Percentiles rank a stretch among this genome's conserved stretches.
Evolutionary conservation across 345 rosid species (phyloP).

Genomic region (Eucalyptus lansdowneana): DNA sequence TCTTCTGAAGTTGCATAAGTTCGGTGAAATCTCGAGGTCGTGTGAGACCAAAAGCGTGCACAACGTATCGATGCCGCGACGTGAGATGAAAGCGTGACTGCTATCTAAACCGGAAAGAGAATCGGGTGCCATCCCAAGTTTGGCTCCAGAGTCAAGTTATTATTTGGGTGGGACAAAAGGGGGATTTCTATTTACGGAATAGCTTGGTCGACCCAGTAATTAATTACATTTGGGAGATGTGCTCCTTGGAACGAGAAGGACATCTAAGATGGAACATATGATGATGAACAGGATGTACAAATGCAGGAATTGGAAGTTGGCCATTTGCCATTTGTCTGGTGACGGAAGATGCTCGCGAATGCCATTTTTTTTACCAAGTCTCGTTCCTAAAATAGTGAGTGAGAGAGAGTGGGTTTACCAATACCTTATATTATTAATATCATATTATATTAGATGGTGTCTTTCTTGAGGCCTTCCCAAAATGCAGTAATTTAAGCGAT

Average conservation of each 20-base stretch:
- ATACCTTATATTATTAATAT: not conserved
- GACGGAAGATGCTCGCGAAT: not conserved
- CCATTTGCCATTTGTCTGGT: not conserved
- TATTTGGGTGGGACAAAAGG: not conserved
- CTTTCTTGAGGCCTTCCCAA: not conserved
- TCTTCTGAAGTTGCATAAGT: not conserved
- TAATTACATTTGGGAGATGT: not conserved
- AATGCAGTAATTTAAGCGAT: not conserved
- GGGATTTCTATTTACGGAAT: not conserved
- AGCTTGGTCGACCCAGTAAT: not conserved
- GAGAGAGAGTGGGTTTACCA: not conserved
- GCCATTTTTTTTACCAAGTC: not conserved
- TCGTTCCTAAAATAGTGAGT: not conserved
- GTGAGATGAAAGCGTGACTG: not conserved
- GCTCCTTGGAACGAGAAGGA: not conserved
- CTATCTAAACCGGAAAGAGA: not conserved
- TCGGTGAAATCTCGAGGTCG: not conserved
- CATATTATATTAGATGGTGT: not conserved
- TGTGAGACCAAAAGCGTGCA: not conserved
- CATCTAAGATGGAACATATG: not conserved
- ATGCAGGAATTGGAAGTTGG: not conserved
- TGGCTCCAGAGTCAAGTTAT: not conserved
- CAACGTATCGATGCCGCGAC: not conserved
- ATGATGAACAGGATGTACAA: not conserved
- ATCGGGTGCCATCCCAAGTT: not conserved